phyloP scores from a whole-genome alignment of 352 stramenopile genomes.

The Globisporangium splendens region DNA sequence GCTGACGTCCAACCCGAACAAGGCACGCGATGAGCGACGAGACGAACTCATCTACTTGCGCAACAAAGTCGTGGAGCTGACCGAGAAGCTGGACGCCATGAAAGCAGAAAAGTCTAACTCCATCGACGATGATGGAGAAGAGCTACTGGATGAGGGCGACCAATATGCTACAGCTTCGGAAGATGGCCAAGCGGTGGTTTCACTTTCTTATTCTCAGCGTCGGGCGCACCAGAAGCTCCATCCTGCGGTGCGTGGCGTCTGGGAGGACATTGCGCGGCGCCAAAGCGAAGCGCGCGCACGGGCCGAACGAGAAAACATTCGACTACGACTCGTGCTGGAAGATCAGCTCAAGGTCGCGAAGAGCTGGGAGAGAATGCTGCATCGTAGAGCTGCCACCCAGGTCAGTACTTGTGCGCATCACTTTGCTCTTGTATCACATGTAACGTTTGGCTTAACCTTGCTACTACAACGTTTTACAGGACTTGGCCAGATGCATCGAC shows the following conservation, averaged over 20 bases:
- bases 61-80: slow-evolving; percentile 29
- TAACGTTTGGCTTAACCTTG: neutral
- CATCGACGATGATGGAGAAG: too few species aligned
- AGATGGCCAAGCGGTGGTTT: too few species aligned
- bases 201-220: too few species aligned
- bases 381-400: slow-evolving; percentile 1
- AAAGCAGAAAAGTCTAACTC: neutral
- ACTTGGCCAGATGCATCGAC: neutral
- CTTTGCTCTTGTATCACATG: neutral
- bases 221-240: neutral
- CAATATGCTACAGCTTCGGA: too few species aligned
- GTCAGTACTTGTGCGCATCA: neutral
- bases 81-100: slow-evolving; percentile 22
- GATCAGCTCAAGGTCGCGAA: slow-evolving; percentile 45
- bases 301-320: slow-evolving; percentile 23
- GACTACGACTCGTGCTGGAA: slow-evolving; percentile 30
- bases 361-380: slow-evolving; percentile 31
- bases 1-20: slow-evolving; percentile 17
- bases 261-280: slow-evolving; percentile 10
- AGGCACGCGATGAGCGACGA: slow-evolving; percentile 18
- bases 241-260: slow-evolving; percentile 5
- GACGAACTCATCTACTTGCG: slow-evolving; percentile 39
- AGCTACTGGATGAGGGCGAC: too few species aligned
- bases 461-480: neutral
- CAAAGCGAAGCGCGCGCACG: slow-evolving; percentile 7